These are phyloP conservation scores for Nicotiana undulata DNA, from an alignment of 257 asterid species.

Conservation along the genomic window DNA sequence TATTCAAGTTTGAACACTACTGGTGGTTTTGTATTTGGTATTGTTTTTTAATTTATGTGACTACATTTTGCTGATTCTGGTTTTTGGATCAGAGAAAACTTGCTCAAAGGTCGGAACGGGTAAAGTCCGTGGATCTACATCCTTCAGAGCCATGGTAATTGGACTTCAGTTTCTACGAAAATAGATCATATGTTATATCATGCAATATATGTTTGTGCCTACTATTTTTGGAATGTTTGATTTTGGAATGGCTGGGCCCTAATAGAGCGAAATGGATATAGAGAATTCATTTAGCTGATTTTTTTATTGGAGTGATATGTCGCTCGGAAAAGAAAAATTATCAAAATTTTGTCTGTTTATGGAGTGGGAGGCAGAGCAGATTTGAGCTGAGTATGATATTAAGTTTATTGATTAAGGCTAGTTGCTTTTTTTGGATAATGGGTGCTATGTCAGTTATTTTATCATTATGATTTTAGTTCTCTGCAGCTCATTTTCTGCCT, in stretches of 20 bases:
- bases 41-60: neutral
- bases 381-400: neutral
- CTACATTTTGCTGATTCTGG: neutral
- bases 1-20: neutral
- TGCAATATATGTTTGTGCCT: neutral
- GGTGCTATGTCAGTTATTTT: neutral
- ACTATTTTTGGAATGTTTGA: neutral
- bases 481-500: neutral
- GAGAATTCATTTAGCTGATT: neutral
- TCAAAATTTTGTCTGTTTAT: neutral
- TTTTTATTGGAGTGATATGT: neutral
- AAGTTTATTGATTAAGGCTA: neutral
- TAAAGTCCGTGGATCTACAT: conserved; percentile 42
- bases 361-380: neutral
- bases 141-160: conserved; percentile 45
- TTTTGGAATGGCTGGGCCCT: neutral
- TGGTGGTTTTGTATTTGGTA: neutral
- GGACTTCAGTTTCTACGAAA: neutral
- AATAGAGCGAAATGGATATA: neutral
- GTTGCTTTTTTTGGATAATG: neutral
- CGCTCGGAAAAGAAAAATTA: neutral
- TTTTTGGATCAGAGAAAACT: conserved; percentile 46
- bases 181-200: neutral
- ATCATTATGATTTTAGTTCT: neutral
- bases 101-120: conserved; percentile 45